Evolutionary conservation across 768 basidiomycete species (phyloP).

Genomic region (Lactarius deliciosus): DNA sequence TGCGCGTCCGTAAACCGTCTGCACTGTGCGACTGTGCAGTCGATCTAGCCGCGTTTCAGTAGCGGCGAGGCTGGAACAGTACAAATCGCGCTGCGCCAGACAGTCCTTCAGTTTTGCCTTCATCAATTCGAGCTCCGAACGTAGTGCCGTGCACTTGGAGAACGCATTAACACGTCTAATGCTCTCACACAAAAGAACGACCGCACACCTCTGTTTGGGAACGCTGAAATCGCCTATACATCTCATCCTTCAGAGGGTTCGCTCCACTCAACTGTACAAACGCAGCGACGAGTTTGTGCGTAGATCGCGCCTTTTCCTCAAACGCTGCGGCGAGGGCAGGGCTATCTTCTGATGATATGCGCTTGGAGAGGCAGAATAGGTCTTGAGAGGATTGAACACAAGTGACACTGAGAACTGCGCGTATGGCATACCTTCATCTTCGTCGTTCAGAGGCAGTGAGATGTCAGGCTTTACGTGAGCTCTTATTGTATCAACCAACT

Average conservation of each 20-base stretch:
- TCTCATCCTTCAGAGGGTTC: constrained; percentile 39
- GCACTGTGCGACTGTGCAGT: constrained; percentile 52
- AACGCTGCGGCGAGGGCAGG: constrained; percentile 43
- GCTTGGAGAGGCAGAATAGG: constrained; percentile 27
- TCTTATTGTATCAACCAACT: constrained; percentile 70
- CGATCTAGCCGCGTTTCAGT: constrained; percentile 66
- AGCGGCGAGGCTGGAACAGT: constrained; percentile 49
- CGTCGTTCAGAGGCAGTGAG: constrained; percentile 42
- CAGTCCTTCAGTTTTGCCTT: constrained; percentile 51
- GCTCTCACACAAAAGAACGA: not conserved
- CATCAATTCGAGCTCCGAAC: constrained; percentile 55
- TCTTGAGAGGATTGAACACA: constrained; percentile 30
- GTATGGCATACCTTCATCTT: constrained; percentile 27
- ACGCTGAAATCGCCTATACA: constrained; percentile 50
- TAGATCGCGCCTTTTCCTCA: constrained; percentile 55
- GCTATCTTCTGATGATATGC: constrained; percentile 32
- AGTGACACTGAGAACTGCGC: constrained; percentile 2
- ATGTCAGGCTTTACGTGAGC: constrained; percentile 55
- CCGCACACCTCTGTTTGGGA: constrained; percentile 58
- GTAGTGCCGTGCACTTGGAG: constrained; percentile 53
- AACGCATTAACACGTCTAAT: constrained; percentile 20
- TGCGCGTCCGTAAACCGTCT: constrained; percentile 18
- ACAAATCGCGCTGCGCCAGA: constrained; percentile 48
- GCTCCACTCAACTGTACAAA: constrained; percentile 49
- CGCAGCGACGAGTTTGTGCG: constrained; percentile 56